Conservation (phyloP, 2,329 filamentous ascomycete genomes). For the Diaporthe aspalathi region DNA sequence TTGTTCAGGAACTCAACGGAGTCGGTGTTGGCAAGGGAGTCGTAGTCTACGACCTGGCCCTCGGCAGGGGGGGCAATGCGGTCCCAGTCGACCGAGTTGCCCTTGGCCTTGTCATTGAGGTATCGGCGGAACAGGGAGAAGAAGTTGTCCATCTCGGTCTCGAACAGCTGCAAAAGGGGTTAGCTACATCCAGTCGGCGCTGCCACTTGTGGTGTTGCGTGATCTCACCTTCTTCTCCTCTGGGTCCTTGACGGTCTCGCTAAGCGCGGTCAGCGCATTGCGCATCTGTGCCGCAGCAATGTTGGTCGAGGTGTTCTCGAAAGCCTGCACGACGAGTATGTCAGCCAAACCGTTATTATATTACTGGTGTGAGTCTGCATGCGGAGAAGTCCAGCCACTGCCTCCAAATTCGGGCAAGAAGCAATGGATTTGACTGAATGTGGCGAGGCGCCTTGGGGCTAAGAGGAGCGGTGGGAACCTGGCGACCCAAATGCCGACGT, state of each 20-base stretch:
- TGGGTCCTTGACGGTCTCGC: constrained; percentile 88
- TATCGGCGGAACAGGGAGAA: constrained; percentile 98
- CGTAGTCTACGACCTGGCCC: constrained; percentile 95
- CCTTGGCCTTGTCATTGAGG: constrained; percentile 98
- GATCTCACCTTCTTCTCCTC: constrained; percentile 81
- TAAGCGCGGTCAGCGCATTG: constrained; percentile 92
- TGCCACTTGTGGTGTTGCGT: background rate
- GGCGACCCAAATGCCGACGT: background rate
- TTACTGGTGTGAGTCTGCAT: background rate
- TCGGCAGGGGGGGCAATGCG: constrained; percentile 94
- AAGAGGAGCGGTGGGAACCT: constrained; percentile 2
- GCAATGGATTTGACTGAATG: background rate
- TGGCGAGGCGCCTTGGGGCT: background rate
- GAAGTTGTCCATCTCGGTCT: constrained; percentile 99
- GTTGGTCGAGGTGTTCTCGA: constrained; percentile 98
- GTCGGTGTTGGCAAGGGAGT: constrained; percentile 87
- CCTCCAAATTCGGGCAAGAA: background rate
- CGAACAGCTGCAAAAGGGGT: constrained; percentile 75
- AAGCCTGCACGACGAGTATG: constrained; percentile 73
- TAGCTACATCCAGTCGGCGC: constrained; percentile 35
- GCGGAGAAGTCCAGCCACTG: background rate
- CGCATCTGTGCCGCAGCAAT: constrained; percentile 99
- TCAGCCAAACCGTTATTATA: constrained; percentile 22
- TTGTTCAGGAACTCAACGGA: constrained; percentile 96
- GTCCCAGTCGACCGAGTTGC: constrained; percentile 95